These are phyloP conservation scores for Themeda triandra DNA, from an alignment of 176 grass and related monocot genomes.

Conservation along the genomic window DNA sequence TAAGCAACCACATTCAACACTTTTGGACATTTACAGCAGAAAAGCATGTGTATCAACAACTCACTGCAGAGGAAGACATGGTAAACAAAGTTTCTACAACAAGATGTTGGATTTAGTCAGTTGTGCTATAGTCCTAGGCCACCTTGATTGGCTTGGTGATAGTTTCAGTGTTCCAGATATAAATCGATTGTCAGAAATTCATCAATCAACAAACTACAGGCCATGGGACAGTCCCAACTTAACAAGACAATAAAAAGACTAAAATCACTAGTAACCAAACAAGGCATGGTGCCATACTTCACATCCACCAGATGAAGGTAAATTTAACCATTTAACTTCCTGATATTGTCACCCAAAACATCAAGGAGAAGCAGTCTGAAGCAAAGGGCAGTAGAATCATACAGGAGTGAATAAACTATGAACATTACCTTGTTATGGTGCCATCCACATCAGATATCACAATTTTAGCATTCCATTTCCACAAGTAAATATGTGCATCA, in stretches of 20 bases:
- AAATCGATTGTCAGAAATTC: not conserved
- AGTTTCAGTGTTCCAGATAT: slow-evolving; percentile 15
- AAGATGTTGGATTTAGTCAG: not conserved
- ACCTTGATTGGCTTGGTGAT: not conserved
- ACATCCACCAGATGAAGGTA: not conserved
- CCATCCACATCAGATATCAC: slow-evolving; percentile 99
- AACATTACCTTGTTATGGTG: slow-evolving; percentile 91
- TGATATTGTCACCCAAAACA: not conserved
- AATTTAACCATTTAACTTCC: not conserved
- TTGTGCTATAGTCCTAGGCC: not conserved
- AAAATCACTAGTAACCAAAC: not conserved
- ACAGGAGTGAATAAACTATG: not conserved
- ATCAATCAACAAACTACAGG: slow-evolving; percentile 15
- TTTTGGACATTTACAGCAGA: slow-evolving; percentile 6
- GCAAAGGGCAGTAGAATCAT: not conserved
- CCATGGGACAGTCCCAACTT: slow-evolving; percentile 2
- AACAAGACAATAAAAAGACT: not conserved
- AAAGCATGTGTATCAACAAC: not conserved
- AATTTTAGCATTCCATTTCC: slow-evolving; percentile 98
- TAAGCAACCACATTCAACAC: not conserved
- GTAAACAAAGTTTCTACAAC: not conserved
- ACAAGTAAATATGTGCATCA: slow-evolving; percentile 96
- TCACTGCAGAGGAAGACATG: not conserved
- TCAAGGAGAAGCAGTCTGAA: too few relatives aligned
- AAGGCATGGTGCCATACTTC: not conserved